Conservation (phyloP, 169 alveolate genomes). For the Besnoitia besnoiti region DNA sequence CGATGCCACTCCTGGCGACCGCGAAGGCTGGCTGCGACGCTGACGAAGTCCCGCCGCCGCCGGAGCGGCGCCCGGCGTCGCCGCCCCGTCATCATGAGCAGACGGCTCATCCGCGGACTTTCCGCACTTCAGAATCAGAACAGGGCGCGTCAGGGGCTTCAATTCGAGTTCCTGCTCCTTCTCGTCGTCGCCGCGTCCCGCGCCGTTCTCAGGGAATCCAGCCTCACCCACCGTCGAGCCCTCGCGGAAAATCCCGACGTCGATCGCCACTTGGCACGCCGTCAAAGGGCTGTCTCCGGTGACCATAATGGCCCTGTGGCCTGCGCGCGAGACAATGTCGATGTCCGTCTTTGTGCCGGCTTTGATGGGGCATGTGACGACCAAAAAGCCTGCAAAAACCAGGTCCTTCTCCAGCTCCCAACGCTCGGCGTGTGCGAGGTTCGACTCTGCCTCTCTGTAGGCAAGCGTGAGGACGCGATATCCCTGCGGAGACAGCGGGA, state of each 20-base stretch:
- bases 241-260: conserved; percentile 72
- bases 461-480: conserved; percentile 85
- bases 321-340: conserved; percentile 82
- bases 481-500: conserved; percentile 81
- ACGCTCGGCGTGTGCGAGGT: conserved; percentile 71
- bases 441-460: conserved; percentile 32
- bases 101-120: not conserved
- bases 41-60: not conserved
- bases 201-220: not conserved
- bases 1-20: not conserved
- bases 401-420: conserved; percentile 90
- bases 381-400: conserved; percentile 93
- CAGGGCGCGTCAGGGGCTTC: not conserved
- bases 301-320: conserved; percentile 92
- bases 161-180: conserved; percentile 17
- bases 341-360: conserved; percentile 88
- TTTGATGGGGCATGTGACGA: conserved; percentile 95
- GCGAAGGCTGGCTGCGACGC: not conserved
- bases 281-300: conserved; percentile 99
- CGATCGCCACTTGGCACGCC: conserved; percentile 95
- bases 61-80: not conserved
- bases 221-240: not conserved
- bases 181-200: conserved; percentile 2
- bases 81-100: not conserved
- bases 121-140: not conserved